Base-by-base conservation (phyloP, 345 rosid genomes). In the Bruguiera gymnorhiza region DNA sequence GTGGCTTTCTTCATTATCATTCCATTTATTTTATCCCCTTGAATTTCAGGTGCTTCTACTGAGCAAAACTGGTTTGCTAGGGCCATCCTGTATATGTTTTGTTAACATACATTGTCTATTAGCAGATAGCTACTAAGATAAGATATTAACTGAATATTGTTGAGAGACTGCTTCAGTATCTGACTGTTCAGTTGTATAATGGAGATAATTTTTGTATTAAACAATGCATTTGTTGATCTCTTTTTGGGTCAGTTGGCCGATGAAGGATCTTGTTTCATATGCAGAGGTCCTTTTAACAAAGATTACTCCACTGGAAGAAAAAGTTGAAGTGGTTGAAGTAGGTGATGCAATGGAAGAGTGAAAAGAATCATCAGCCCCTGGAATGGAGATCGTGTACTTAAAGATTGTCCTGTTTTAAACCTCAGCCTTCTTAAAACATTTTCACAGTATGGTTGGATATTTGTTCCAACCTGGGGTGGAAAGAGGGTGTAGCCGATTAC, bases 261-360 rank as follows among this genome's bases (percentile, higher is more conserved):
- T 31, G 13, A 27, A 24, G 20, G 13, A 32, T 50, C 52, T 51
- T 11, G 34, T 43, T 34, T 6, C 19, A 39, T 70, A 2, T 68
- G n/a, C 88, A 87, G 96, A 90, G 89, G 83, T 90, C 65, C 92
- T 90, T 31, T 26, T 73, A 29, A 88, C 92, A 6, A 91, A 87
- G 83, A 87, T 88, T 46, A 87, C 90, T 0, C 84, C 90, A 37
- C 62, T 88, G 77, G 81, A 73, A 85, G 90, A 87, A 73, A 81
- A 70, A 67, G 90, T 82, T 18, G 84, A 62, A 37, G 78, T 82
- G 20, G 76, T 69, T 43, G 92, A 87, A 80, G 90, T 75, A 69
- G 90, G 88, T 29, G 92, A 91, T 69, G 90, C 83, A 3, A 90
- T 91, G 97, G 97, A 89, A 79, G 93, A 91, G 73, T 88, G 71